Evolutionary conservation across 164 flowering plant genomes (phyloP).

Genomic region (Litsea cubeba): DNA sequence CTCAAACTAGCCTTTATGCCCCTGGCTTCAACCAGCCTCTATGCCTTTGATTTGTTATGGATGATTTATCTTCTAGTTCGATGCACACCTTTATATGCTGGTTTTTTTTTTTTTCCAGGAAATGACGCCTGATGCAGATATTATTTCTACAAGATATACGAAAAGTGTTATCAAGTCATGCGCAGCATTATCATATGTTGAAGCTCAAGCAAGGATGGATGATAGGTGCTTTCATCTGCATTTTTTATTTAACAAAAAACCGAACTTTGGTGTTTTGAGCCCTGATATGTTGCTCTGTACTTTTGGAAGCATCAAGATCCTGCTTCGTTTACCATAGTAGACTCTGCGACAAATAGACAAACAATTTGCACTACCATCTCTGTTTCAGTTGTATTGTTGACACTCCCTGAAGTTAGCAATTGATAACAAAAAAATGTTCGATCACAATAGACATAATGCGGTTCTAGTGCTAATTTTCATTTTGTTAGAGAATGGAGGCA

Average conservation of each 20-base stretch:
- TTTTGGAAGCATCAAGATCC: background rate
- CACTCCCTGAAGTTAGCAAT: background rate
- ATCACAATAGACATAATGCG: background rate
- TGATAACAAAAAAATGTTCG: background rate
- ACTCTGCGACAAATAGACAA: background rate
- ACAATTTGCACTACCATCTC: background rate
- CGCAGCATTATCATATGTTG: conserved; percentile 95
- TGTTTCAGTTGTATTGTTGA: background rate
- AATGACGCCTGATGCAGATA: conserved; percentile 93
- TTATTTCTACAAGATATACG: conserved; percentile 78
- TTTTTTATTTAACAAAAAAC: background rate
- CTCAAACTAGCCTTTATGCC: too few species aligned
- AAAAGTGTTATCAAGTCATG: conserved; percentile 93
- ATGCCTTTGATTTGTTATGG: background rate
- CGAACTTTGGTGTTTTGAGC: too few species aligned
- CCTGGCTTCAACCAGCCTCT: too few species aligned
- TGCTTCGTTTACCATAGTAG: background rate
- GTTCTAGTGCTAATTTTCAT: too few species aligned
- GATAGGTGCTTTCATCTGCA: conserved; percentile 54
- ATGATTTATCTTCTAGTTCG: background rate
- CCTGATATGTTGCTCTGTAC: conserved; percentile 5
- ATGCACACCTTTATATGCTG: background rate
- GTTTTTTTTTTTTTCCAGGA: conserved; percentile 41
- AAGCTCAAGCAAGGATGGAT: conserved; percentile 99
- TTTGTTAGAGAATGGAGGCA: too few species aligned